phyloP scores from a whole-genome alignment of 495 filamentous ascomycete species.

The Pyronema omphalodes region DNA sequence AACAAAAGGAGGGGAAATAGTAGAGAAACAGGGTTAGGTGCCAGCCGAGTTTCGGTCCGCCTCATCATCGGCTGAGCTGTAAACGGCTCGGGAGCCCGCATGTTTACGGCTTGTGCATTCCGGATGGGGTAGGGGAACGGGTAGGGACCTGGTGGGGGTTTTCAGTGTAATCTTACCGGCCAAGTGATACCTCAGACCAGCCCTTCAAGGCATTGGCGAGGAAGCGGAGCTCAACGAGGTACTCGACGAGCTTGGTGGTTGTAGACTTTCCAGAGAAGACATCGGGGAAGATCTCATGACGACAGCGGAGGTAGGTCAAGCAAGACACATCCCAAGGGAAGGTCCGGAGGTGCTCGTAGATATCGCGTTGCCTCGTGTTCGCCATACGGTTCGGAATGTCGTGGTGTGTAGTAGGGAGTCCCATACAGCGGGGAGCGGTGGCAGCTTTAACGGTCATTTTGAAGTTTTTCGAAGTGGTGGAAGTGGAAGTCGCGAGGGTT shows the following conservation, averaged over 20 bases:
- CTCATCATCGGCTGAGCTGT: too few relatives aligned
- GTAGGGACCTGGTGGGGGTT: neutral
- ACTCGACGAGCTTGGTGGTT: slow-evolving; percentile 3
- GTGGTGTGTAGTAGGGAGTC: neutral
- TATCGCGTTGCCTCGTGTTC: neutral
- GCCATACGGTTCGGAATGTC: neutral
- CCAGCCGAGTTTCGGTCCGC: neutral
- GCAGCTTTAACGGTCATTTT: neutral
- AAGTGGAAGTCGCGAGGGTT: neutral
- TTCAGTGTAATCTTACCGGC: slow-evolving; percentile 2
- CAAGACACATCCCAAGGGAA: slow-evolving; percentile 4
- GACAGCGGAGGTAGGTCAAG: neutral
- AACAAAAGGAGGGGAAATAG: neutral
- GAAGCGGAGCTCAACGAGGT: slow-evolving; percentile 5
- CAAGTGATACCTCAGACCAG: neutral
- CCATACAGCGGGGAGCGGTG: neutral
- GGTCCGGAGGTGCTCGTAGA: slow-evolving; percentile 2
- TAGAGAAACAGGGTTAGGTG: slow-evolving; percentile 2
- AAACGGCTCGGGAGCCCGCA: too few relatives aligned
- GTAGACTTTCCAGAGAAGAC: slow-evolving; percentile 1
- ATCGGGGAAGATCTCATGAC: slow-evolving; percentile 3
- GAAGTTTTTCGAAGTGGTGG: neutral
- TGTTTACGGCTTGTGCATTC: too few relatives aligned
- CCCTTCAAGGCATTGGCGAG: neutral
- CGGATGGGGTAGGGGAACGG: neutral